Base-by-base conservation (phyloP, 2,329 filamentous ascomycete genomes). In the Clarireedia hainanense region DNA sequence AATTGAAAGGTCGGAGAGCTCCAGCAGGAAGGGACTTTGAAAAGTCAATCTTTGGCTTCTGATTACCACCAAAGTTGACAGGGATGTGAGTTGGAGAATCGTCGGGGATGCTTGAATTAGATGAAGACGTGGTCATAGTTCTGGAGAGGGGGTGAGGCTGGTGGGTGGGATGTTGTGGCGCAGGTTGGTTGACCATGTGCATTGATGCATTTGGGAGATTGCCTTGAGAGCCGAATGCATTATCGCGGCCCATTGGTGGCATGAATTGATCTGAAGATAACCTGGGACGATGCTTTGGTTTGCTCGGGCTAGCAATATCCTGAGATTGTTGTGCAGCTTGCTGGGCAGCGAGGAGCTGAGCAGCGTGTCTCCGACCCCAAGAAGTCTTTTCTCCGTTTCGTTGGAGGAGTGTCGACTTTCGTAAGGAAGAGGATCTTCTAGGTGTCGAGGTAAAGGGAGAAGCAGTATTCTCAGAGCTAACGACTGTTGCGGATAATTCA, bases 391-490 rank as follows among this genome's bases (percentile, higher is more conserved):
- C 85, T 43, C 82, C 80, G 60, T 88, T 81, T 42, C 92, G 85
- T 70, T 96, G 91, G 67, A 95, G 90, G 24, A 96, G 72, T 0
- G 92, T 96, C 2, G 91, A 95, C 69, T 86, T 91, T 57, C 92
- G 81, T 49, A 96, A 74, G 17, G 90, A 94, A 1, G 86, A 87
- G 1, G 87, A 83, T 60, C 88, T 79, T 68, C 84, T 86, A 15
- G 84, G 80, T 63, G 87, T 76, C 3, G 77, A 79, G 1, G 67
- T 79, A 30, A 67, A 65, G 1, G 61, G 48, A 67, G 64, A 74
- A 17, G 60, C 55, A 23, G 60, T 40, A 46, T 54, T 62, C 7
- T 68, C 66, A 2, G 61, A 56, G 1, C 51, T 57, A 39, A 68
- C 60, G 6, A 64, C 63, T 17, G 66, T 60, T 17, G 66, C 73